phyloP scores from a whole-genome alignment of 2,329 filamentous ascomycete species.

The Lachnellula arida region DNA sequence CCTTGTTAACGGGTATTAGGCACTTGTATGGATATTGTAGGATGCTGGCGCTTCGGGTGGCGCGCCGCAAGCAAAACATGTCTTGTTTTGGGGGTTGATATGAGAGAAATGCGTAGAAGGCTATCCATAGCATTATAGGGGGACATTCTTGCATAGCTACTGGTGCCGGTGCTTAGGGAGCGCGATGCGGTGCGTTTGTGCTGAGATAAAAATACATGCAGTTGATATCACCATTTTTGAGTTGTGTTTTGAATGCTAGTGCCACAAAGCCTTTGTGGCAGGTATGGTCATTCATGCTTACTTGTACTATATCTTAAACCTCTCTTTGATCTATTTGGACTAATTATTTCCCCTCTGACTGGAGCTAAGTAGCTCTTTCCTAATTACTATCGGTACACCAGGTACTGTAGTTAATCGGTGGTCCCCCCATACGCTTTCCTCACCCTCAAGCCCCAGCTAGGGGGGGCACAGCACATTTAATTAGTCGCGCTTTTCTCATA shows the following conservation, averaged over 20 bases:
- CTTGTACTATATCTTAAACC: too few species aligned
- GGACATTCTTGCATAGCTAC: not conserved
- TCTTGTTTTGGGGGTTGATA: not conserved
- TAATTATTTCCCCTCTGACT: too few species aligned
- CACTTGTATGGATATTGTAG: not conserved
- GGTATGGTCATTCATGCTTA: too few species aligned
- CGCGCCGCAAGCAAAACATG: not conserved
- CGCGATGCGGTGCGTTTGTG: not conserved
- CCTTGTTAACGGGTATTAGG: not conserved
- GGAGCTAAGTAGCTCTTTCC: too few species aligned
- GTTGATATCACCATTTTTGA: not conserved
- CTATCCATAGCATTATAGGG: not conserved
- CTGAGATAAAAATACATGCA: not conserved
- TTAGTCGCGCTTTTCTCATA: too few species aligned
- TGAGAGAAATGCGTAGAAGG: not conserved
- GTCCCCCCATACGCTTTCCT: too few species aligned
- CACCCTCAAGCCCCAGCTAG: too few species aligned
- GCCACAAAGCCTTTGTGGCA: too few species aligned
- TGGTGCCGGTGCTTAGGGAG: not conserved
- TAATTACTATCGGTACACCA: too few species aligned
- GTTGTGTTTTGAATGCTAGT: not conserved
- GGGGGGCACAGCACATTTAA: too few species aligned
- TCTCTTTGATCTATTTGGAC: too few species aligned
- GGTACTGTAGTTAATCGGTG: too few species aligned
- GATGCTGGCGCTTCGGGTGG: not conserved